Conservation (phyloP, 2,329 filamentous ascomycete genomes). For the Albophoma yamanashiensis region DNA sequence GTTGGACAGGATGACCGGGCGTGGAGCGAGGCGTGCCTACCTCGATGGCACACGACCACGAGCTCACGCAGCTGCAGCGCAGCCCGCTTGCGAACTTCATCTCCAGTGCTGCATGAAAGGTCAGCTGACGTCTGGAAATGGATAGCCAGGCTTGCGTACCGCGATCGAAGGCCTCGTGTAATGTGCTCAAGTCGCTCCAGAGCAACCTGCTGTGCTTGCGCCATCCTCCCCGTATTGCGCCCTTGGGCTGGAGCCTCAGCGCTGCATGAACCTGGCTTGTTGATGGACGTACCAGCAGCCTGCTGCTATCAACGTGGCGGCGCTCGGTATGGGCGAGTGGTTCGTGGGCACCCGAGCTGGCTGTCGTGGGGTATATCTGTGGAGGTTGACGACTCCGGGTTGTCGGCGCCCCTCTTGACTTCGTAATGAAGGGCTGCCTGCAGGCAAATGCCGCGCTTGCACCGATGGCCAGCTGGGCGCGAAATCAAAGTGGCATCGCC, state of each 20-base stretch:
- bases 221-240: constrained; percentile 22
- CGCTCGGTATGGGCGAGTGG: constrained; percentile 1
- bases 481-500: neutral
- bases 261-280: constrained; percentile 15
- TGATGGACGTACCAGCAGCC: constrained; percentile 2
- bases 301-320: constrained; percentile 1
- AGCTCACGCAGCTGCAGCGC: constrained; percentile 45
- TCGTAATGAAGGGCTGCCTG: neutral
- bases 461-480: neutral
- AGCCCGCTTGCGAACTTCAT: constrained; percentile 41
- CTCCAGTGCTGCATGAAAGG: constrained; percentile 19
- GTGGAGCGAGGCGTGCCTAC: constrained; percentile 20
- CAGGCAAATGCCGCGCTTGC: neutral
- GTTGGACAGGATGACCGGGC: neutral
- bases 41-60: constrained; percentile 44
- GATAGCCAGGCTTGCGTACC: constrained; percentile 23
- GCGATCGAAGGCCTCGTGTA: constrained; percentile 43
- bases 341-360: neutral
- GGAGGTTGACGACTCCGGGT: neutral
- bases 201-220: constrained; percentile 39
- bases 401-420: neutral
- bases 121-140: constrained; percentile 6
- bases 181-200: constrained; percentile 45
- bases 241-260: constrained; percentile 10
- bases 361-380: neutral